Evolutionary conservation across 83 land plant genomes (phyloP), one percentile per base, ranked within the genome.

Genomic region (Diphasiastrum complanatum): DNA sequence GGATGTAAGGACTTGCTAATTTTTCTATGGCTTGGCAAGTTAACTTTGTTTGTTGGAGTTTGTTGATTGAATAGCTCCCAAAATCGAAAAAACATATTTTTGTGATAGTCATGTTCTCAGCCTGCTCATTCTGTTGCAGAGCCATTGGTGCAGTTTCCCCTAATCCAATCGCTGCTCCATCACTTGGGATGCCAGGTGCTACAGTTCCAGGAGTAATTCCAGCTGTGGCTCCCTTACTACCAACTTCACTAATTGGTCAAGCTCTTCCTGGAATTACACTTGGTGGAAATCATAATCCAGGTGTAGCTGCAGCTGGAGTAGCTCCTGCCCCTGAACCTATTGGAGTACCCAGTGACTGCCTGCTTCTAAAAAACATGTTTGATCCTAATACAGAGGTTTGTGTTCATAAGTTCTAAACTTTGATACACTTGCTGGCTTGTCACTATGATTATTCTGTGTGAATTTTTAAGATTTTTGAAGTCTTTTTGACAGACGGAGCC

Each of bases 301-400:
- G 71, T 71, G 78, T 43, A 18, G 55, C 92, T n/a, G 70, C 87
- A 24, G 27, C 75, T 14, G 43, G n/a, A 67, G 72, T 60, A 34
- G 50, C 70, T 30, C 18, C 61, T 4, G 20, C 68, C 35, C 12
- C 43, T 38, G 91, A 85, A 47, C 58, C 88, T 51, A 74, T 89
- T 65, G 93, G 88, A n/a, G 43, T 22, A 24, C 93, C 97, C 4
- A 93, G 82, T 63, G 97, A 93, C 38, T 89, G 85, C 54, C 54
- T 93, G 53, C 59, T 89, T 50, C 64, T 93, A 70, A 93, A 85
- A 75, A 93, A 93, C 68, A 86, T 93, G 97, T 93, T 93, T 79
- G 99, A 93, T 75, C 99, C 99, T 36, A 72, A 57, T 1, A 64
- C 56, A 22, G 99, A 89, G 97, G 99, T 89, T n/a, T 20, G 51